Base-by-base conservation (phyloP, 2,329 filamentous ascomycete species). In the Lasiodiplodia sp. region DNA sequence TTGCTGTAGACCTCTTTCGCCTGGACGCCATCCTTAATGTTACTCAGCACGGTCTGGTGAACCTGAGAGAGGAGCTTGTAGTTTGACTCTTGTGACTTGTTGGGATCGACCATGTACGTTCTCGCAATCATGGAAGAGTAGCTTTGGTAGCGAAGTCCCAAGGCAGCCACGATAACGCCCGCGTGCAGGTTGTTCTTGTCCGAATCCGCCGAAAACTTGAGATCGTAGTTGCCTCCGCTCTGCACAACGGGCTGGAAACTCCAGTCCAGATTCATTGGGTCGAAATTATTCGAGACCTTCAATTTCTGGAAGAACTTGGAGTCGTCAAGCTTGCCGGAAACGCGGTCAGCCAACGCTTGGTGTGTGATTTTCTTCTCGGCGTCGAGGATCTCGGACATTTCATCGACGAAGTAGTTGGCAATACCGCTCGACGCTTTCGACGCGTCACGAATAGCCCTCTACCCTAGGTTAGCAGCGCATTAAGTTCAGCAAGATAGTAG, bases 361-460 rank as follows among this genome's bases (percentile, higher is more conserved):
- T 99, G 96, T 71, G 94, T 96, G 77, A 98, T 93, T 78, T 97
- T 97, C 85, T 97, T 97, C 80, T 98, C 96, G 73, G 94, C 91
- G 77, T 99, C 96, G 70, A 99, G 88, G 65, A 98, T 91, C 74
- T 92, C 91, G 63, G 95, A 97, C 94, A 99, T 98, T 79, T 97
- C 94, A 77, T 99, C 96, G 72, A 99, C 90, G 79, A 98, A 98
- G 81, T 96, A 99, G 69, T 95, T 93, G 63, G 93, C 93, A 70
- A 98, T 85, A 69, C 94, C 94, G 72, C 96, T 95, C 74, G 94
- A 97, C 57, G 96, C 95, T 77, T 96, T 92, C 67, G 96, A 96
- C 4, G 95, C 94, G 73, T 95, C 96, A 77, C 96, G 91, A 87
- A 99, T 97, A 12, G 93, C 91, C 72, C 95, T 92, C 86, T 89